These are phyloP conservation scores for Apiotrichum porosum DNA, from an alignment of 1,284 basidiomycete species.

Conservation along the genomic window DNA sequence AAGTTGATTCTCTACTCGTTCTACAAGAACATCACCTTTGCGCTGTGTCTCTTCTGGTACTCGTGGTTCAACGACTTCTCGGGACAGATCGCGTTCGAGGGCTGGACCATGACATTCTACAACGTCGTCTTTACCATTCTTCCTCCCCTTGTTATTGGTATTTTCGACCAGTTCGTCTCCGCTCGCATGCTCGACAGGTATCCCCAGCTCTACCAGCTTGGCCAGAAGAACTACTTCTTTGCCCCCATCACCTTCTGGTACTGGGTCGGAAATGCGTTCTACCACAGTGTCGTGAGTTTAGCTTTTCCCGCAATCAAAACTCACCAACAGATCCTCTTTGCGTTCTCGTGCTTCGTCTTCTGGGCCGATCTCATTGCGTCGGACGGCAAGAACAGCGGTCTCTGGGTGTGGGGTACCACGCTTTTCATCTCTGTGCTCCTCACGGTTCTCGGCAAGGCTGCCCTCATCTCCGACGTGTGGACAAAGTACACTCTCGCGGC, in stretches of 20 bases:
- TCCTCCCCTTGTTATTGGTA: conserved; percentile 93
- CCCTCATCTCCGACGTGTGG: conserved; percentile 97
- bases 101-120: conserved; percentile 93
- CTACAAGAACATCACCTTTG: conserved; percentile 95
- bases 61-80: conserved; percentile 99
- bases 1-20: conserved; percentile 95
- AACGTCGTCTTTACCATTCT: conserved; percentile 92
- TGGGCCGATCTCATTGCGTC: conserved; percentile 81
- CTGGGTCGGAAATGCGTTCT: conserved; percentile 91
- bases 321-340: conserved; percentile 71
- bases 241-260: conserved; percentile 88
- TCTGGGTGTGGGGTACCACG: conserved; percentile 98
- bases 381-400: conserved; percentile 76
- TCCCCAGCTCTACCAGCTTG: conserved; percentile 90
- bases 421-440: conserved; percentile 87
- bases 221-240: conserved; percentile 89
- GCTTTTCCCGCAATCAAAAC: too few species aligned
- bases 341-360: conserved; percentile 83
- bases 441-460: conserved; percentile 95
- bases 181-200: conserved; percentile 95
- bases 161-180: conserved; percentile 97
- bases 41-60: conserved; percentile 98
- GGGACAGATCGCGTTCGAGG: conserved; percentile 96
- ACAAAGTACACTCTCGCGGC: conserved; percentile 97
- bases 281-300: conserved; percentile 76